Evolutionary conservation across 225 moss, liverwort and hornwort species (phyloP), one percentile per base, ranked within the genome.

Genomic region (Polytrichum commune): DNA sequence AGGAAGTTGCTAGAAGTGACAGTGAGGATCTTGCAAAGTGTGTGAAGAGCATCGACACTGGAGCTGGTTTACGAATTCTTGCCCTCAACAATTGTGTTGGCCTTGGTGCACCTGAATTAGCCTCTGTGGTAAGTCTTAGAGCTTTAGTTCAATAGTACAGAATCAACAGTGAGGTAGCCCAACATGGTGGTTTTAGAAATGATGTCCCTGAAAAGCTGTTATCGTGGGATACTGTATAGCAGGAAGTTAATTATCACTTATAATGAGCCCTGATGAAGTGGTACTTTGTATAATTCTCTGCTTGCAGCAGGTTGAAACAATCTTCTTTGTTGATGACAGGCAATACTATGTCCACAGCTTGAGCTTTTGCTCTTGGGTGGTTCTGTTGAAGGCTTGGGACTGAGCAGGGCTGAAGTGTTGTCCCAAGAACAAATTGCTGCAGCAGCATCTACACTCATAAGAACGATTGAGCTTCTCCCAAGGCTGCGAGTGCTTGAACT

Each of bases 281-380:
- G 38, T 38, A 38, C 10, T 38, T 38, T 13, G 10, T 13, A 13
- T 38, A 10, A 13, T 10, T 38, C 13, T 38, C 38, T 38, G 46
- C 46, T 13, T 3, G 13, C 46, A 46, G 46, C 46, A 46, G 4
- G 46, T 46, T 46, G 46, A 46, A 46, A 16, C 3, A 16, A 13
- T 4, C 46, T 3, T 46, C 46, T 13, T 46, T 69, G 8, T 19
- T 78, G 75, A 71, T 74, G 74, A 68, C 73, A 95, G 95, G 83
- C 91, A 19, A 72, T 69, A 58, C 74, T 84, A 29, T 95, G 93
- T 78, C 91, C 98, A 19, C 68, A 70, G 72, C 77, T 98, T 30
- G 92, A 93, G 81, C 80, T 90, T 55, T 82, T 91, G 72, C 86
- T 95, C 81, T 76, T 95, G 79, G 98, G 98, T 38, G 98, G 95